phyloP scores from a whole-genome alignment of 345 rosid genomes.

The Nasturtium officinale region DNA sequence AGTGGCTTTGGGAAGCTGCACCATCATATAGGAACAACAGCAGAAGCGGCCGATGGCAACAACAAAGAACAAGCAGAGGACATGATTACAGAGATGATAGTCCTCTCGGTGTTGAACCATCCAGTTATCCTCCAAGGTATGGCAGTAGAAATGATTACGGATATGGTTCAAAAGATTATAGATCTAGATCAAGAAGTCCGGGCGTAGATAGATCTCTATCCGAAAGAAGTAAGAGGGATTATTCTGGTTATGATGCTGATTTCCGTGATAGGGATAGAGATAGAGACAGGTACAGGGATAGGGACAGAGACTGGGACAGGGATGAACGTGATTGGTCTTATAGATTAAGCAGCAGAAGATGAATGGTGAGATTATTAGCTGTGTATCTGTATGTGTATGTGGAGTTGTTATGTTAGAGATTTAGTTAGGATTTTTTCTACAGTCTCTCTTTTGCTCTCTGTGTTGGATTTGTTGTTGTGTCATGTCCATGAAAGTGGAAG shows the following conservation, averaged over 20 bases:
- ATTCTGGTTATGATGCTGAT: constrained; percentile 44
- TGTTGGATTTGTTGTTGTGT: constrained; percentile 28
- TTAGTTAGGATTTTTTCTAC: constrained; percentile 14
- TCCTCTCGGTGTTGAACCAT: constrained; percentile 62
- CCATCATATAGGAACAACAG: constrained; percentile 49
- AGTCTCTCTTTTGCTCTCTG: background rate
- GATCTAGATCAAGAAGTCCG: constrained; percentile 46
- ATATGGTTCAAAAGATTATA: constrained; percentile 44
- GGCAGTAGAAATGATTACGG: constrained; percentile 48
- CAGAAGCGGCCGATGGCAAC: constrained; percentile 45
- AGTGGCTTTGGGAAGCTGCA: constrained; percentile 63
- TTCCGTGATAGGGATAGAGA: constrained; percentile 35
- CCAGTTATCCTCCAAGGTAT: constrained; percentile 70
- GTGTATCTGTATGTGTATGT: constrained; percentile 16
- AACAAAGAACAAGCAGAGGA: constrained; percentile 50
- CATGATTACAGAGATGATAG: constrained; percentile 62
- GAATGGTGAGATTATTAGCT: constrained; percentile 31
- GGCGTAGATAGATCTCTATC: constrained; percentile 46
- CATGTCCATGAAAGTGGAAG: constrained; percentile 21
- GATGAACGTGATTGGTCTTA: constrained; percentile 44
- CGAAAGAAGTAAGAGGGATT: constrained; percentile 56
- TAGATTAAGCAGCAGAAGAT: constrained; percentile 40
- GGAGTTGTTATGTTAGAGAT: constrained; percentile 1
- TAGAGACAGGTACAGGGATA: constrained; percentile 13
- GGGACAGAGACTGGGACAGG: background rate